Base-by-base conservation (phyloP, 345 rosid genomes). In the Mangifera indica region DNA sequence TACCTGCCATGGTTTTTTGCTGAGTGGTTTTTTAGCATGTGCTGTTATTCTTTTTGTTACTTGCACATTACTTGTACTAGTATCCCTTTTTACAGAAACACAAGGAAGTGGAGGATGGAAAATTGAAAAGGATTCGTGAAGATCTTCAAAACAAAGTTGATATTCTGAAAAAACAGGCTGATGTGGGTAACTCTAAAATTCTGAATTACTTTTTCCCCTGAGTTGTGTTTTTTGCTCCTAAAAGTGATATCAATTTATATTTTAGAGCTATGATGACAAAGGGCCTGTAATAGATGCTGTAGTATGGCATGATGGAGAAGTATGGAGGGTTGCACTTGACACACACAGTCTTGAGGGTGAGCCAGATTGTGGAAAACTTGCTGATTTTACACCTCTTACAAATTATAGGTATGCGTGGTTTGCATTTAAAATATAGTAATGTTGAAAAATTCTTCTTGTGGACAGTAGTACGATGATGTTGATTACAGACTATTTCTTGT, bases 281-380 rank as follows among this genome's bases (percentile, higher is more conserved):
- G 99, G 99, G 63, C 98, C 98, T 80, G 78, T 88, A 67, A 87
- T 95, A 72, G 99, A 95, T 73, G 96, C 97, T 83, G 93, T 91
- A 78, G 97, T 91, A 56, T 95, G 99, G 99, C 84, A 95, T 79
- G 98, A 95, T 75, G 99, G 97, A 59, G 94, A 91, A 76, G 81
- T 87, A 48, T 95, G 99, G 98, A 88, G 98, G 84, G 97, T 75
- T 78, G 98, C 98, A 63, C 90, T 95, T 77, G 99, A 95, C 76
- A 92, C 97, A 6, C 99, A 88, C 73, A 91, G 84, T 77, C 87
- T 95, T 59, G 98, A 88, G 84, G 88, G 89, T 79, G 89, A 85
- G 79, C 82, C 89, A 75, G 88, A 87, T 63, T 70, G 85, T 72
- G 98, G 99, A 77, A 90, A 85, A 79, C 93, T 95, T 49, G 89